Evolutionary conservation across 163 green algal genomes (phyloP).

Genomic region (Trebouxiophyceae sp.): DNA sequence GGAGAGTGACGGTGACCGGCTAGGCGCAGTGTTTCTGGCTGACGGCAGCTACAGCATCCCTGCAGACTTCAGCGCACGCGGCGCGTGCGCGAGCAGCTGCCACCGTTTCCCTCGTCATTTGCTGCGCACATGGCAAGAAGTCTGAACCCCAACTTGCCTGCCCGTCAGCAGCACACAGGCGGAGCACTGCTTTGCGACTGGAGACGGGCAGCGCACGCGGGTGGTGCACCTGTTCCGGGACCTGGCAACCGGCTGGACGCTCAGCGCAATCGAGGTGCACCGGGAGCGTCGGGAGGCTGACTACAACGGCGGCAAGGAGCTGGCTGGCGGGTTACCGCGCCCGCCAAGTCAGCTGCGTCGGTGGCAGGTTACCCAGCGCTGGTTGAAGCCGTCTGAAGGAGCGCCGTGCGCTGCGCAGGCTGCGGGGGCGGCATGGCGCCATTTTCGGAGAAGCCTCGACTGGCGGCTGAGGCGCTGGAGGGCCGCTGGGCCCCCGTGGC

Average conservation of each 20-base stretch:
- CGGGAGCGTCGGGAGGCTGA: constrained; percentile 26
- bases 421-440: not conserved
- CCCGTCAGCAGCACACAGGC: not conserved
- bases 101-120: not conserved
- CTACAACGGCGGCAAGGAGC: constrained; percentile 25
- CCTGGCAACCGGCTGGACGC: constrained; percentile 5
- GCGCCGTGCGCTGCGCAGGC: not conserved
- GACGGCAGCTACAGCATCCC: constrained; percentile 11
- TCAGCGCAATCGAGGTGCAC: constrained; percentile 31
- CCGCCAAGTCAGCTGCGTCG: not conserved
- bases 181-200: constrained; percentile 2
- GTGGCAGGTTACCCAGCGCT: not conserved
- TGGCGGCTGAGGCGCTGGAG: not conserved
- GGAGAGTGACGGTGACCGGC: too few relatives aligned
- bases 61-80: not conserved
- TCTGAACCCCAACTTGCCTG: not conserved
- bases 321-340: constrained; percentile 5
- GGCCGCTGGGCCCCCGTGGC: not conserved
- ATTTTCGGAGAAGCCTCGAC: not conserved
- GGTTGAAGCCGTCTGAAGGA: not conserved
- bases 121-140: not conserved
- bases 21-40: too few relatives aligned
- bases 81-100: not conserved
- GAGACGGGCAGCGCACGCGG: constrained; percentile 14
- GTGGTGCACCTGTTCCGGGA: constrained; percentile 27